These are phyloP conservation scores for Waltergamsia citrina DNA, from an alignment of 2,329 filamentous ascomycete genomes.

Conservation along the genomic window DNA sequence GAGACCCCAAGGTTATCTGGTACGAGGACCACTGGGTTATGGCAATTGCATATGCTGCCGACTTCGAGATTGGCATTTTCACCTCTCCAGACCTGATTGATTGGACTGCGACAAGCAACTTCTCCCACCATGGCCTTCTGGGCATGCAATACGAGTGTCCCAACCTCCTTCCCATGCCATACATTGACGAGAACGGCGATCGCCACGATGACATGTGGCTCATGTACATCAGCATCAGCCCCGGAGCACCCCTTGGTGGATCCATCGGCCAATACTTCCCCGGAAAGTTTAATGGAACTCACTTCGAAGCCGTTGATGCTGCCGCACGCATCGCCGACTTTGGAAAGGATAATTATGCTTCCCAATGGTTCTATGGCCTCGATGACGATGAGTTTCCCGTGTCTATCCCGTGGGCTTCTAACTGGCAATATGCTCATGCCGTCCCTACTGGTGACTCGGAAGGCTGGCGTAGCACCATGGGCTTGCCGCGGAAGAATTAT, in stretches of 20 bases:
- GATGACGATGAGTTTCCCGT: constrained; percentile 2
- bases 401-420: constrained; percentile 5
- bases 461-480: constrained; percentile 4
- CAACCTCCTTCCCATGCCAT: constrained; percentile 5
- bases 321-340: constrained; percentile 4
- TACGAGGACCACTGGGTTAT: constrained; percentile 3
- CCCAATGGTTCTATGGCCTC: constrained; percentile 3
- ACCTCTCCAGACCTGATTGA: constrained; percentile 4
- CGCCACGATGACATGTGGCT: constrained; percentile 1
- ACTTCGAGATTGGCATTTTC: constrained; percentile 5
- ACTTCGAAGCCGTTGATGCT: constrained; percentile 1
- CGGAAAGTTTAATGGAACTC: constrained; percentile 4
- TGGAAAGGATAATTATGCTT: constrained; percentile 4
- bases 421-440: constrained; percentile 5
- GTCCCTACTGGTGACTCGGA: constrained; percentile 5
- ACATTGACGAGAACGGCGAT: not conserved
- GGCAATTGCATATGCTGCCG: constrained; percentile 1
- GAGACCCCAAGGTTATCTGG: constrained; percentile 5
- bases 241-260: constrained; percentile 4
- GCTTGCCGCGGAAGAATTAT: constrained; percentile 3
- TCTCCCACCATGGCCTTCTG: constrained; percentile 1
- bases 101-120: constrained; percentile 3
- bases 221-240: constrained; percentile 4
- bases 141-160: constrained; percentile 5
- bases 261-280: constrained; percentile 4